A percentile compares a stretch with the other conserved stretches of the same genome.
Evolutionary conservation across 2,329 filamentous ascomycete species (phyloP).

Genomic region (Claviceps sp.): DNA sequence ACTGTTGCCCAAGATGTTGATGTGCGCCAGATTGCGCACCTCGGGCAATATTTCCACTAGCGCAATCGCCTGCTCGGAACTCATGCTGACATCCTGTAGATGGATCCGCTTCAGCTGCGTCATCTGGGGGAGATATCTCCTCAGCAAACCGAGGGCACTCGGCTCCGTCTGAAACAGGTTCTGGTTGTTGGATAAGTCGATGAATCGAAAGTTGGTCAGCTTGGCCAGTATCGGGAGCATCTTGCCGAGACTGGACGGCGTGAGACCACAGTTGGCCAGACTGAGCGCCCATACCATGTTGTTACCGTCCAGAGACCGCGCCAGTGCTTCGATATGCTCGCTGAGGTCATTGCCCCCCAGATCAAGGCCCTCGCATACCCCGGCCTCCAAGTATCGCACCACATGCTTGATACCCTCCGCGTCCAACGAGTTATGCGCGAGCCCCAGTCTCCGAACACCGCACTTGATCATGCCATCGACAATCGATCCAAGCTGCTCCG

Average conservation of each 20-base stretch:
- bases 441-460: slow-evolving; percentile 63
- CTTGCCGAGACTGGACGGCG: slow-evolving; percentile 55
- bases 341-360: slow-evolving; percentile 69
- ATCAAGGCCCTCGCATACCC: slow-evolving; percentile 77
- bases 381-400: slow-evolving; percentile 59
- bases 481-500: slow-evolving; percentile 58
- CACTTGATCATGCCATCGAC: slow-evolving; percentile 73
- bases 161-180: slow-evolving; percentile 61
- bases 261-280: slow-evolving; percentile 73
- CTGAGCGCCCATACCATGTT: slow-evolving; percentile 67
- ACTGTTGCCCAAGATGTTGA: slow-evolving; percentile 76
- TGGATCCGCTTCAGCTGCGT: slow-evolving; percentile 70
- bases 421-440: slow-evolving; percentile 72
- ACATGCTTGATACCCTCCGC: slow-evolving; percentile 63
- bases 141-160: slow-evolving; percentile 60
- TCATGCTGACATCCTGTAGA: slow-evolving; percentile 71
- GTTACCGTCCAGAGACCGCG: slow-evolving; percentile 36
- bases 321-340: slow-evolving; percentile 40
- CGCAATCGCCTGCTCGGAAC: slow-evolving; percentile 77
- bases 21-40: slow-evolving; percentile 64
- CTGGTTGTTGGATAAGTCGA: slow-evolving; percentile 85
- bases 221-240: slow-evolving; percentile 61
- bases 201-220: slow-evolving; percentile 65
- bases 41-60: slow-evolving; percentile 85
- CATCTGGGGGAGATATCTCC: slow-evolving; percentile 55